Percentiles rank a stretch among this genome's conserved stretches.
phyloP scores from a whole-genome alignment of 1,284 basidiomycete genomes.

The Ceratobasidium sp. region DNA sequence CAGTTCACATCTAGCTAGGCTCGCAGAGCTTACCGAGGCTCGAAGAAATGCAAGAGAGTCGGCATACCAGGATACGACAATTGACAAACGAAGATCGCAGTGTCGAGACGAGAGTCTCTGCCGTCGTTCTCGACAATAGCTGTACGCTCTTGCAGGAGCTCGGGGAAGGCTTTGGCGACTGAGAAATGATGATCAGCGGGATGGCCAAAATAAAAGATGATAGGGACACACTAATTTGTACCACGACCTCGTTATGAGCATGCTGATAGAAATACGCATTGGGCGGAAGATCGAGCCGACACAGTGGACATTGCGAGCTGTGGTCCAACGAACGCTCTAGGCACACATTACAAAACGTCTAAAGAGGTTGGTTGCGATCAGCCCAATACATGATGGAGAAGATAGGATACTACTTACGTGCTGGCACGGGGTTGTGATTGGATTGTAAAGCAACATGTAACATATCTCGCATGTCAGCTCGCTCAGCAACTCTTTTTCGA shows the following conservation, averaged over 20 bases:
- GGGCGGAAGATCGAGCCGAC: constrained; percentile 78
- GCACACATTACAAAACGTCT: constrained; percentile 93
- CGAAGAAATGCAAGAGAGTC: constrained; percentile 90
- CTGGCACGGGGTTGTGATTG: constrained; percentile 92
- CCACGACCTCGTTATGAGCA: constrained; percentile 68
- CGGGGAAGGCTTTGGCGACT: constrained; percentile 75
- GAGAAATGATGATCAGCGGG: constrained; percentile 44
- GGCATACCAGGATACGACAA: constrained; percentile 92
- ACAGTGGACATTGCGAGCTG: constrained; percentile 60
- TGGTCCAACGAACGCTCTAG: constrained; percentile 62
- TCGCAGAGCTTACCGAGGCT: constrained; percentile 69
- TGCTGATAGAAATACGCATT: constrained; percentile 85
- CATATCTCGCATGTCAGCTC: constrained; percentile 93
- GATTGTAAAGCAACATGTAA: constrained; percentile 83
- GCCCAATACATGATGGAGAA: background rate
- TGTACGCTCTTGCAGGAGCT: constrained; percentile 66
- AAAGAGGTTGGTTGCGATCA: constrained; percentile 31
- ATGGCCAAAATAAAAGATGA: constrained; percentile 39
- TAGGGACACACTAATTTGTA: constrained; percentile 71
- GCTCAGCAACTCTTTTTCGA: constrained; percentile 75
- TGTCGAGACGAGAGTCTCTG: constrained; percentile 79
- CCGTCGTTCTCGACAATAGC: constrained; percentile 76
- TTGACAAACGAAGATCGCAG: constrained; percentile 91
- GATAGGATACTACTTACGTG: constrained; percentile 67
- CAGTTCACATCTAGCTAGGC: constrained; percentile 48